Conservation (phyloP, 495 filamentous ascomycete genomes). For the Aspergillus heteromorphus region DNA sequence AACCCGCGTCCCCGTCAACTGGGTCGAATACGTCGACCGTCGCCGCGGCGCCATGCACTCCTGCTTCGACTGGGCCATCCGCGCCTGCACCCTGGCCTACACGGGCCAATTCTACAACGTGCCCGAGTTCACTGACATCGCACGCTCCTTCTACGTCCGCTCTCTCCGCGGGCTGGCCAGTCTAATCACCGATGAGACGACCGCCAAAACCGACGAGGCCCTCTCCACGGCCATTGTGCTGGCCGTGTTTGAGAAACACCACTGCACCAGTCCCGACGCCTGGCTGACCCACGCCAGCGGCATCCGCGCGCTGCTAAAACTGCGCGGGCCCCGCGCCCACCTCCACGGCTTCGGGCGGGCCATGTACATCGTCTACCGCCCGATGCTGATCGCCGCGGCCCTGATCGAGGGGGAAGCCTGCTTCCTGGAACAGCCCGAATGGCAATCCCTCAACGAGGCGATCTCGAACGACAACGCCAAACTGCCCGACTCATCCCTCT, state of each 20-base stretch:
- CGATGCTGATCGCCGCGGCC: slow-evolving; percentile 26
- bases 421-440: slow-evolving; percentile 30
- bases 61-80: slow-evolving; percentile 25
- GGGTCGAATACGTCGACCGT: slow-evolving; percentile 23
- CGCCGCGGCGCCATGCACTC: slow-evolving; percentile 10
- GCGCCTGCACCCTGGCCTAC: slow-evolving; percentile 25
- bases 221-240: slow-evolving; percentile 27
- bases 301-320: slow-evolving; percentile 28
- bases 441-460: slow-evolving; percentile 26
- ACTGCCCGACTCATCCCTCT: slow-evolving; percentile 24
- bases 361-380: slow-evolving; percentile 30
- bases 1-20: slow-evolving; percentile 23
- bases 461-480: slow-evolving; percentile 27
- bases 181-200: slow-evolving; percentile 11
- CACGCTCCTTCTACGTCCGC: slow-evolving; percentile 20
- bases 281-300: slow-evolving; percentile 36
- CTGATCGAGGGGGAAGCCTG: slow-evolving; percentile 24
- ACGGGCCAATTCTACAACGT: slow-evolving; percentile 20
- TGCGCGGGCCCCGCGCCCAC: slow-evolving; percentile 28
- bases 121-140: slow-evolving; percentile 10
- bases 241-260: slow-evolving; percentile 30
- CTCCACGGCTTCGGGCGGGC: slow-evolving; percentile 27
- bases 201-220: slow-evolving; percentile 24
- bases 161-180: slow-evolving; percentile 18
- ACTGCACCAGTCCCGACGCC: slow-evolving; percentile 24